A percentile compares a stretch with the other conserved stretches of the same genome.
Evolutionary conservation across 306 rosid genomes (phyloP).

Genomic region (Clitoria ternatea): DNA sequence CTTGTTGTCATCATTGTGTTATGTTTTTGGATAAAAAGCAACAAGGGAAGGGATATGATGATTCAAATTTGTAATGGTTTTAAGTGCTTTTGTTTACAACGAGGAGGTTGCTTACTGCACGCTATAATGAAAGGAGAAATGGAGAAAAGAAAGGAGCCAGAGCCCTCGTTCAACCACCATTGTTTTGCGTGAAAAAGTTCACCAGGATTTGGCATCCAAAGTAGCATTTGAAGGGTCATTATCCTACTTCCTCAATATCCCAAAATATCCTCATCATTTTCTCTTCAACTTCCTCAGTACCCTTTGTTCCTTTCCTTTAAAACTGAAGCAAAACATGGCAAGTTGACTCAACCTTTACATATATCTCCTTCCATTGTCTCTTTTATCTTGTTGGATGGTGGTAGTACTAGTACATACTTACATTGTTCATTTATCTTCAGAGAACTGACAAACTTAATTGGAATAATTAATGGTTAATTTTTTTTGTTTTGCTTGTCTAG

Average conservation of each 20-base stretch:
- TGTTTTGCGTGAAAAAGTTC: slow-evolving; percentile 72
- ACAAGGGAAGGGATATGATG: slow-evolving; percentile 25
- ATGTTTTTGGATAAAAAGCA: slow-evolving; percentile 18
- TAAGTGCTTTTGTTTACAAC: slow-evolving; percentile 35
- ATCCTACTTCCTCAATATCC: slow-evolving; percentile 17
- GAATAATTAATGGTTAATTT: neutral
- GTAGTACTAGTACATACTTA: neutral
- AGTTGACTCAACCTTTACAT: neutral
- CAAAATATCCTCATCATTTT: slow-evolving; percentile 33
- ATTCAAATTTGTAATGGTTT: slow-evolving; percentile 30
- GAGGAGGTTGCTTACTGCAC: slow-evolving; percentile 20
- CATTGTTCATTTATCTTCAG: neutral
- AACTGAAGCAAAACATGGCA: slow-evolving; percentile 9
- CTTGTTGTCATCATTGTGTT: slow-evolving; percentile 21
- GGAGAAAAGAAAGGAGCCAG: neutral
- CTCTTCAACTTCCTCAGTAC: slow-evolving; percentile 9
- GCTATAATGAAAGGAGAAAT: slow-evolving; percentile 33
- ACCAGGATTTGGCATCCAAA: slow-evolving; percentile 58
- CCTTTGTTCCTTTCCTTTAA: slow-evolving; percentile 27
- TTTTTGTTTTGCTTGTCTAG: neutral
- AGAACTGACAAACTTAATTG: slow-evolving; percentile 19
- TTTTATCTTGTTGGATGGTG: neutral
- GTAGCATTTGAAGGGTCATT: slow-evolving; percentile 36
- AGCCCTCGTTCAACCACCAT: slow-evolving; percentile 19
- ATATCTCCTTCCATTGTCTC: slow-evolving; percentile 14